These are phyloP conservation scores for Chlorophyllum brunneum DNA, from an alignment of 768 basidiomycete species.

Conservation along the genomic window DNA sequence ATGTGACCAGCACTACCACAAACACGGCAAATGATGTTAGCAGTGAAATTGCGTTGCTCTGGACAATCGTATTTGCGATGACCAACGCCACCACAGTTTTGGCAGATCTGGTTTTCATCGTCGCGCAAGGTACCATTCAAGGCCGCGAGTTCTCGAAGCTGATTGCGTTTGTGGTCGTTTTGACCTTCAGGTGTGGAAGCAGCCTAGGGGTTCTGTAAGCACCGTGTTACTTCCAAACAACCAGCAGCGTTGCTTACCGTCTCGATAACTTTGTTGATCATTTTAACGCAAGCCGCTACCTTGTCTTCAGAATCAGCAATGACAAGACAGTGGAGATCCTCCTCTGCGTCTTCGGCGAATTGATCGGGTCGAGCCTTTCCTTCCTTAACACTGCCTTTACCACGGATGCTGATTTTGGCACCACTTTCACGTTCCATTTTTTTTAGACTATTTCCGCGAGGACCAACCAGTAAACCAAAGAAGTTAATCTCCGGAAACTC, in stretches of 20 bases:
- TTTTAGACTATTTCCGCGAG: constrained; percentile 98
- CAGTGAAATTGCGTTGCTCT: constrained; percentile 96
- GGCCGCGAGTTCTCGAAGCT: constrained; percentile 95
- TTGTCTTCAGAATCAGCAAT: constrained; percentile 91
- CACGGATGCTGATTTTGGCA: constrained; percentile 97
- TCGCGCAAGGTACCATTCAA: constrained; percentile 98
- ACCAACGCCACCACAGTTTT: constrained; percentile 91
- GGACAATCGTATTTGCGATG: constrained; percentile 99
- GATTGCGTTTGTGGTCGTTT: constrained; percentile 99
- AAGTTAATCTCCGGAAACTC: constrained; percentile 99
- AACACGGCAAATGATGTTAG: constrained; percentile 98
- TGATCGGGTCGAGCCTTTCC: constrained; percentile 95
- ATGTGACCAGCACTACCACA: constrained; percentile 99
- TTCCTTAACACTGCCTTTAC: constrained; percentile 98
- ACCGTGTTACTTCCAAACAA: neutral
- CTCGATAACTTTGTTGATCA: constrained; percentile 98
- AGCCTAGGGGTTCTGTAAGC: constrained; percentile 51
- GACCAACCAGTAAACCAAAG: constrained; percentile 96
- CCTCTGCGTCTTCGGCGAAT: constrained; percentile 94
- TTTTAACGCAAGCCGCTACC: constrained; percentile 83
- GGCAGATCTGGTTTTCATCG: constrained; percentile 99
- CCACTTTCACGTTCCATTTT: constrained; percentile 99
- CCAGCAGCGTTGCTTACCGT: constrained; percentile 59
- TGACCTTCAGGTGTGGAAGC: constrained; percentile 99
- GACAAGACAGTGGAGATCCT: constrained; percentile 97